A percentile compares a stretch with the other conserved stretches of the same genome.
These are phyloP conservation scores for Lachancea cidri DNA, from an alignment of 805 yeast genomes.

Conservation along the genomic window DNA sequence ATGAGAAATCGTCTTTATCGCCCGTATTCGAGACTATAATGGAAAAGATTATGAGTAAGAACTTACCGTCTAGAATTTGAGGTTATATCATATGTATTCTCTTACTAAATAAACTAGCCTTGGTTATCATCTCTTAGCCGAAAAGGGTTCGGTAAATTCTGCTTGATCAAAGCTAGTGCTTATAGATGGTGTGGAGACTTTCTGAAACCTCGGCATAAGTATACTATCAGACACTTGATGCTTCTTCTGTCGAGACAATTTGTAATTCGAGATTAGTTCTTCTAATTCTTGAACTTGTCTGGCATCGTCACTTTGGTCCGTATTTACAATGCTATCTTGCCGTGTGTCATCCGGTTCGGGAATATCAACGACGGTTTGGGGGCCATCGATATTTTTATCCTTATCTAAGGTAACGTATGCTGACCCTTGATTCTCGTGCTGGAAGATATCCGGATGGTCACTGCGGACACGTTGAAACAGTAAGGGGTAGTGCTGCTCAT, in stretches of 20 bases:
- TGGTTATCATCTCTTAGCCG: neutral
- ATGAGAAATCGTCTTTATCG: slow-evolving; percentile 29
- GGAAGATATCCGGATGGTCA: slow-evolving; percentile 14
- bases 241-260: neutral
- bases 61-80: slow-evolving; percentile 21
- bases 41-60: slow-evolving; percentile 30
- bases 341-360: too few species aligned
- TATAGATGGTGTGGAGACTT: slow-evolving; percentile 1
- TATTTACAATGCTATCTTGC: too few species aligned
- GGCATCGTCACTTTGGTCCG: neutral
- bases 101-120: slow-evolving; percentile 2
- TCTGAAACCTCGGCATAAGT: neutral
- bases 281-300: slow-evolving; percentile 1
- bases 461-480: slow-evolving; percentile 29
- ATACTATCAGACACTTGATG: neutral
- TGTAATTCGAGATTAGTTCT: neutral
- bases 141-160: neutral
- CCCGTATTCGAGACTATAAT: slow-evolving; percentile 46
- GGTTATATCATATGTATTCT: neutral
- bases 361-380: too few species aligned
- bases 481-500: slow-evolving; percentile 41
- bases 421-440: slow-evolving; percentile 18
- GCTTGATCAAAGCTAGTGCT: slow-evolving; percentile 8
- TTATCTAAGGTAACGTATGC: too few species aligned
- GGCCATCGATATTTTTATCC: too few species aligned